Percentiles rank a stretch among this genome's conserved stretches.
Conservation (phyloP, 495 filamentous ascomycete species). For the Mytilinidion resinicola region DNA sequence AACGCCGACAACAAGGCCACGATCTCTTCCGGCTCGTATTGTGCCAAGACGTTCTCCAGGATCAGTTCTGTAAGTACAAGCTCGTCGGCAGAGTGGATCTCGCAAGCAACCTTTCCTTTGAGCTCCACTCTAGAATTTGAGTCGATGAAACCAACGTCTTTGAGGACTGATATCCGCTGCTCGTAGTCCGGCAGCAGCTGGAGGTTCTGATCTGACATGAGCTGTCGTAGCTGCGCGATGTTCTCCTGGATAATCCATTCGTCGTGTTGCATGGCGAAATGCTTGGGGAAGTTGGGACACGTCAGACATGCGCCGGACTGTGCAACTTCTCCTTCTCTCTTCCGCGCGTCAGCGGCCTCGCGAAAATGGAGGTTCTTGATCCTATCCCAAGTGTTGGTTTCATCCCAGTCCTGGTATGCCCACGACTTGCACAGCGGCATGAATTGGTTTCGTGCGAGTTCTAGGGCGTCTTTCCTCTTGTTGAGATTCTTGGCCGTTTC, state of each 20-base stretch:
- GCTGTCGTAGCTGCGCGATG: constrained; percentile 72
- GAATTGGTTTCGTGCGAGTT: constrained; percentile 55
- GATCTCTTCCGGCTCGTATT: constrained; percentile 94
- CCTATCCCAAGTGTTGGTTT: constrained; percentile 65
- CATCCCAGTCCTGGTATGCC: constrained; percentile 69
- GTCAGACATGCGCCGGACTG: constrained; percentile 52
- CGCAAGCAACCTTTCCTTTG: constrained; percentile 97
- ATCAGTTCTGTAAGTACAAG: constrained; percentile 95
- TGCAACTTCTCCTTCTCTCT: constrained; percentile 51
- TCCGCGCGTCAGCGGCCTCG: constrained; percentile 63
- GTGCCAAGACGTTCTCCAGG: constrained; percentile 90
- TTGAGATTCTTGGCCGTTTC: constrained; percentile 12
- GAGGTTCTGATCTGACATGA: constrained; percentile 93
- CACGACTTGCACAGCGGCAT: constrained; percentile 59
- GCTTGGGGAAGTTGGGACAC: constrained; percentile 75
- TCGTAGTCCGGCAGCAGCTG: constrained; percentile 97
- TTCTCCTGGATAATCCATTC: constrained; percentile 91
- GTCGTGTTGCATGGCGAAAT: constrained; percentile 91
- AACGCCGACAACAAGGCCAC: constrained; percentile 90
- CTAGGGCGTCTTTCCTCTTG: constrained; percentile 33
- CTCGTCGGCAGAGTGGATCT: constrained; percentile 96
- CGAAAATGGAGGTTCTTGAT: constrained; percentile 73
- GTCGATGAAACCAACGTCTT: constrained; percentile 87
- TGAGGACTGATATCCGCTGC: constrained; percentile 84
- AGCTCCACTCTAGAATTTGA: constrained; percentile 74